These are phyloP conservation scores for Amylostereum chailletii DNA, from an alignment of 1,284 basidiomycete species.

Conservation along the genomic window DNA sequence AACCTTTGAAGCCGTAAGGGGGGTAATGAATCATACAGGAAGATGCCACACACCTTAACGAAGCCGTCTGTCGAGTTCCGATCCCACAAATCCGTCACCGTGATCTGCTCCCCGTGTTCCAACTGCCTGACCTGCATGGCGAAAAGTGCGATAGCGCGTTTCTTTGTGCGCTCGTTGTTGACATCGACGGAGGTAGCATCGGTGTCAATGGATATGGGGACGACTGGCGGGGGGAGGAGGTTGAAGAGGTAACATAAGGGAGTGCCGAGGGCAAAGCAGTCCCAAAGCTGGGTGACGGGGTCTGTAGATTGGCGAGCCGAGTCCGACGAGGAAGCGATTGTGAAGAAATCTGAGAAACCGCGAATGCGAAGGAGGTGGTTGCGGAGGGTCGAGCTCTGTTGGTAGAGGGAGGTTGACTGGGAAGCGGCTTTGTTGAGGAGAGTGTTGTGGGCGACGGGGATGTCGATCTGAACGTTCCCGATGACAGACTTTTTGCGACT, in stretches of 20 bases:
- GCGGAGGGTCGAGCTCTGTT: conserved; percentile 75
- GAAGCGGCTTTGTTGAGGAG: conserved; percentile 82
- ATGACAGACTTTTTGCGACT: conserved; percentile 78
- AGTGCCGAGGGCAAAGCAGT: conserved; percentile 87
- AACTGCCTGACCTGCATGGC: conserved; percentile 66
- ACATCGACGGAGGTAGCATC: conserved; percentile 55
- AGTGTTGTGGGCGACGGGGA: conserved; percentile 67
- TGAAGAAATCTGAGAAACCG: conserved; percentile 63
- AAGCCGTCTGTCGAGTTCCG: conserved; percentile 90
- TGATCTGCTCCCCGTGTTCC: conserved; percentile 64
- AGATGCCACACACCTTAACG: conserved; percentile 66
- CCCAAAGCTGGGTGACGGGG: conserved; percentile 90
- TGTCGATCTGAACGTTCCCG: conserved; percentile 59
- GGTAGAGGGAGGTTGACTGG: conserved; percentile 77
- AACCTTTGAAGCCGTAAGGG: conserved; percentile 45
- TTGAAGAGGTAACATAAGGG: conserved; percentile 96
- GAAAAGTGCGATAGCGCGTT: conserved; percentile 72
- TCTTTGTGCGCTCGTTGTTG: conserved; percentile 70
- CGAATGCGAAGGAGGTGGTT: conserved; percentile 67
- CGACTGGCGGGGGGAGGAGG: conserved; percentile 63
- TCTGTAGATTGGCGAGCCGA: conserved; percentile 66
- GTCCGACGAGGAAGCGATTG: conserved; percentile 44
- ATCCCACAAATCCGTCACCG: conserved; percentile 84
- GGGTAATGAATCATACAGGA: not conserved
- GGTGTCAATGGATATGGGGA: conserved; percentile 64